Evolutionary conservation across 192 early-diverging fungal species (phyloP).

Genomic region (Gigaspora rosea): DNA sequence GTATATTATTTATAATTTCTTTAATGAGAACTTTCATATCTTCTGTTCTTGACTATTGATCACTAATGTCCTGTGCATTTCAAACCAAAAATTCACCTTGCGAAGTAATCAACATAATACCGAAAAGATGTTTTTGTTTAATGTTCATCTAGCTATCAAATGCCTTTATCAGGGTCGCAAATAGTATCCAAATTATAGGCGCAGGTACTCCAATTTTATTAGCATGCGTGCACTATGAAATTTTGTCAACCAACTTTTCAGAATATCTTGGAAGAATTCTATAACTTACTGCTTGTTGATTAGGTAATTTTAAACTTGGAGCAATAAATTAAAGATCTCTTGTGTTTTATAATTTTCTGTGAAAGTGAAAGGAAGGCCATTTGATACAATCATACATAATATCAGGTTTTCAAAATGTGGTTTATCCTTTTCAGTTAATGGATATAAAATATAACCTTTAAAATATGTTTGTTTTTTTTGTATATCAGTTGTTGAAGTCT

Average conservation of each 20-base stretch:
- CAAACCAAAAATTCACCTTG: not conserved
- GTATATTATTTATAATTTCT: not conserved
- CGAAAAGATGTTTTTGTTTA: slow-evolving; percentile 8
- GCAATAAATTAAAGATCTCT: slow-evolving; percentile 14
- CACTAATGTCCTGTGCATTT: not conserved
- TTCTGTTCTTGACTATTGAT: slow-evolving; percentile 14
- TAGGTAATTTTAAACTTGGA: slow-evolving; percentile 4
- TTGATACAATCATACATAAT: slow-evolving; percentile 22
- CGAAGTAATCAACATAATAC: slow-evolving; percentile 12
- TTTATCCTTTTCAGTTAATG: slow-evolving; percentile 15
- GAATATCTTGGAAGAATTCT: not conserved
- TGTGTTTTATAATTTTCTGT: slow-evolving; percentile 12
- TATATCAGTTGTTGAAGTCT: not conserved
- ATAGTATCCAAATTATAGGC: no score
- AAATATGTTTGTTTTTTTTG: not conserved
- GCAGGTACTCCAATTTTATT: slow-evolving; percentile 16
- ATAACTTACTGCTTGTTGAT: not conserved
- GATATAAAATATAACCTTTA: not conserved
- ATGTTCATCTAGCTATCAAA: slow-evolving; percentile 26
- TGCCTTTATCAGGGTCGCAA: no score
- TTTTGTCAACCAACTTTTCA: not conserved
- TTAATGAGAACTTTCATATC: slow-evolving; percentile 6
- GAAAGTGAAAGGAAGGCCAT: slow-evolving; percentile 12
- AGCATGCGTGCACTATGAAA: not conserved
- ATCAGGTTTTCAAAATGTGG: slow-evolving; percentile 21